These are phyloP conservation scores for Chlorella sp. DNA, from an alignment of 139 green algal species.

Conservation along the genomic window DNA sequence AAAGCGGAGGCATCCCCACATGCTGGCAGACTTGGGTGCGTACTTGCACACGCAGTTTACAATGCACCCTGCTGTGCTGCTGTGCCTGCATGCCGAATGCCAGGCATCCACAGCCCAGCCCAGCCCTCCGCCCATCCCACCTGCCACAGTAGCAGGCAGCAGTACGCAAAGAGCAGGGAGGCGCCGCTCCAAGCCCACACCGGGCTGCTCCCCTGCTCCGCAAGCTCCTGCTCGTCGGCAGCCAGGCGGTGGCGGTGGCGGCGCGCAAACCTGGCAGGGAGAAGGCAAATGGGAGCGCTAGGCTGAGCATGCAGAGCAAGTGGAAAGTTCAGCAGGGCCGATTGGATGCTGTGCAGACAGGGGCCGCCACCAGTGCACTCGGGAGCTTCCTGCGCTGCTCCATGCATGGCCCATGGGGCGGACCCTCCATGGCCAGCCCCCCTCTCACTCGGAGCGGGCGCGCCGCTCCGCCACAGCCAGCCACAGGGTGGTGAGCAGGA, in stretches of 20 bases:
- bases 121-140: background rate
- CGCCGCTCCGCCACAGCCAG: background rate
- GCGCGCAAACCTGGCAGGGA: background rate
- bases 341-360: too few species aligned
- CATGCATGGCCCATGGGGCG: too few species aligned
- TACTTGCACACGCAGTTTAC: too few species aligned
- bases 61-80: too few species aligned
- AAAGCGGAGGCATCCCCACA: too few species aligned
- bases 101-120: too few species aligned
- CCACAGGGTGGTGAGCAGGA: conserved; percentile 7
- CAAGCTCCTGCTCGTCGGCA: background rate
- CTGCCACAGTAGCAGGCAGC: conserved; percentile 1
- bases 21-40: too few species aligned
- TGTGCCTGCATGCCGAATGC: too few species aligned
- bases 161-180: background rate
- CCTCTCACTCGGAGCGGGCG: background rate
- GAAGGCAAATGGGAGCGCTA: background rate
- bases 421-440: too few species aligned
- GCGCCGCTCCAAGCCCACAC: background rate
- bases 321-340: too few species aligned
- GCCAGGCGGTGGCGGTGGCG: background rate
- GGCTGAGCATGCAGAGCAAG: background rate
- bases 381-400: too few species aligned
- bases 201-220: background rate
- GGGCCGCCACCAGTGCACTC: too few species aligned